Conservation (phyloP, 805 yeast species). For the Barnettozyma salicaria region DNA sequence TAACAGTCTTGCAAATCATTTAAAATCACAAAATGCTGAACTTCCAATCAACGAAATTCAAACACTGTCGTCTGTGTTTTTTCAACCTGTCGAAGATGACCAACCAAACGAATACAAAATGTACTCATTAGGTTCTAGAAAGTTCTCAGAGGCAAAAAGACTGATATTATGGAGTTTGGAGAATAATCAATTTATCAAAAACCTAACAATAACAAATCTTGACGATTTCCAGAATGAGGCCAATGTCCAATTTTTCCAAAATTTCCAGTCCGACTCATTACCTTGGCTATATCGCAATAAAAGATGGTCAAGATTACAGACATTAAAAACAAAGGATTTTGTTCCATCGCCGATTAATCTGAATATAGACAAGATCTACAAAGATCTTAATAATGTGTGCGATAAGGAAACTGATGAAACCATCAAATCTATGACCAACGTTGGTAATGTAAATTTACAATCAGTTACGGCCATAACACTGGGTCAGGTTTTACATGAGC, state of each 20-base stretch:
- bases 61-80: conserved; percentile 20
- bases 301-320: conserved; percentile 19
- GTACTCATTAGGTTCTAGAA: conserved; percentile 17
- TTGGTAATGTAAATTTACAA: conserved; percentile 5
- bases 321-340: conserved; percentile 12
- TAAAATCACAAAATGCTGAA: conserved; percentile 4
- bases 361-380: conserved; percentile 10
- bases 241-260: conserved; percentile 7
- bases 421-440: background rate
- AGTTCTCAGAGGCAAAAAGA: conserved; percentile 21
- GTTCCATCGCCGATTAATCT: conserved; percentile 5
- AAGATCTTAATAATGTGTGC: conserved; percentile 12
- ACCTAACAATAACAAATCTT: conserved; percentile 3
- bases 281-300: conserved; percentile 25
- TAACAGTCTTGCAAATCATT: conserved; percentile 10
- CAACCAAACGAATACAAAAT: conserved; percentile 11
- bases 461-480: conserved; percentile 21
- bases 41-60: conserved; percentile 24
- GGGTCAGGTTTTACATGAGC: conserved; percentile 21
- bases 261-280: conserved; percentile 14
- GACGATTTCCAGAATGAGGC: conserved; percentile 8
- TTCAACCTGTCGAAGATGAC: conserved; percentile 9
- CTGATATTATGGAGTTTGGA: conserved; percentile 24
- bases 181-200: conserved; percentile 20
- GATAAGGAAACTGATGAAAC: too few species aligned